phyloP scores from a whole-genome alignment of 768 basidiomycete genomes.

The Lentinus brumalis region DNA sequence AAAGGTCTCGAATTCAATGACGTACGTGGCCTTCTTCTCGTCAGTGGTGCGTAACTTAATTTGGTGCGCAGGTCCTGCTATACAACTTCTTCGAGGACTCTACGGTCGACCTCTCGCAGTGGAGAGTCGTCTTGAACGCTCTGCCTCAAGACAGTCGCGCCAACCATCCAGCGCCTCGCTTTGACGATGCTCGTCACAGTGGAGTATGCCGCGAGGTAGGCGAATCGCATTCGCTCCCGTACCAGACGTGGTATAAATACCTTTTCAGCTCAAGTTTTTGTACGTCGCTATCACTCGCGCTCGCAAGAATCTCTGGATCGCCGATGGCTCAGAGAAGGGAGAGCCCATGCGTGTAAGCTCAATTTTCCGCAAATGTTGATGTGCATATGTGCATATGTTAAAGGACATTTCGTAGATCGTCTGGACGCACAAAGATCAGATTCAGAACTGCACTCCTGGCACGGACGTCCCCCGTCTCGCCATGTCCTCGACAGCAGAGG shows the following conservation, averaged over 20 bases:
- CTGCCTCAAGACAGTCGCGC: slow-evolving; percentile 25
- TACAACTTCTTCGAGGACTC: slow-evolving; percentile 80
- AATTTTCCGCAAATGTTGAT: neutral
- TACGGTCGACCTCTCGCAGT: slow-evolving; percentile 47
- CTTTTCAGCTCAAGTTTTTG: slow-evolving; percentile 57
- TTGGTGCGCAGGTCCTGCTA: slow-evolving; percentile 55
- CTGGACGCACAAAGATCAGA: slow-evolving; percentile 48
- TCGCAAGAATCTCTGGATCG: slow-evolving; percentile 62
- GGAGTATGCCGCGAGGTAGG: slow-evolving; percentile 66
- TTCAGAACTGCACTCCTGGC: slow-evolving; percentile 51
- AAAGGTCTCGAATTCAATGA: slow-evolving; percentile 72
- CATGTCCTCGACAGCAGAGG: slow-evolving; percentile 49
- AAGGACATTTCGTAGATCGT: slow-evolving; percentile 40
- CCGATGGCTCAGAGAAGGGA: slow-evolving; percentile 57
- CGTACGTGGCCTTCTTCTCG: slow-evolving; percentile 31
- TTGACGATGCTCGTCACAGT: slow-evolving; percentile 52
- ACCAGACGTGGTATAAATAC: too few relatives aligned
- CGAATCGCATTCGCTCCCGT: too few relatives aligned
- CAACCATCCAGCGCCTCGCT: slow-evolving; percentile 46
- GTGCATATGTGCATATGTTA: neutral
- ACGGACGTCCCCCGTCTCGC: slow-evolving; percentile 56
- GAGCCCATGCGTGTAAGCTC: slow-evolving; percentile 59
- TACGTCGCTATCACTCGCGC: slow-evolving; percentile 78
- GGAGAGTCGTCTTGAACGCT: slow-evolving; percentile 59
- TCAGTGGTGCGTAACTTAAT: neutral